Evolutionary conservation across 1,139 yeast genomes (phyloP).

Genomic region (Arxiozyma heterogenica): DNA sequence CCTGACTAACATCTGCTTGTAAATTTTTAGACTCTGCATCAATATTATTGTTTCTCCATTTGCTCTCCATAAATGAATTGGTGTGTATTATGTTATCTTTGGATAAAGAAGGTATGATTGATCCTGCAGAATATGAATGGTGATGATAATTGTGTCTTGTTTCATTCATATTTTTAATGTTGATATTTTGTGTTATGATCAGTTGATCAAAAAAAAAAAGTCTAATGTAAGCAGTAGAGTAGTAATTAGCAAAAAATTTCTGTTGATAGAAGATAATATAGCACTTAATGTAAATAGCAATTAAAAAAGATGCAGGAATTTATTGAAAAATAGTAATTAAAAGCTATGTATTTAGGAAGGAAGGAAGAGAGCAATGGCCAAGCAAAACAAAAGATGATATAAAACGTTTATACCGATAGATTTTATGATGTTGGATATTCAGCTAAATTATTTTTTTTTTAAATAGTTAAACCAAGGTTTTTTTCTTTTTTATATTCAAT

Average conservation of each 20-base stretch:
- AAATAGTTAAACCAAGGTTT: neutral
- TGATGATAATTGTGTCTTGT: neutral
- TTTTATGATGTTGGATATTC: too few species aligned
- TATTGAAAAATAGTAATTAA: too few species aligned
- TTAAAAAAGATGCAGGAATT: too few species aligned
- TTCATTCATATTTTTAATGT: neutral
- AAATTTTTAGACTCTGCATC: neutral
- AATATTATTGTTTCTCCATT: neutral
- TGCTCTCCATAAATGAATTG: neutral
- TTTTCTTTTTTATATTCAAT: too few species aligned
- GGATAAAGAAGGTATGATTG: neutral
- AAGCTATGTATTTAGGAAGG: neutral
- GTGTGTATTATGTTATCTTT: neutral
- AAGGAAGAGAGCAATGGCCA: neutral
- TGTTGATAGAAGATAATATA: neutral
- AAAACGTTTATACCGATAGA: neutral
- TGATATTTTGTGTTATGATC: too few species aligned
- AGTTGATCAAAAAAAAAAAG: neutral
- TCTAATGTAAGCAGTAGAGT: neutral
- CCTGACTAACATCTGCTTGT: neutral
- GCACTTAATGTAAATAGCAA: neutral
- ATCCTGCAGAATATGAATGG: constrained; percentile 1
- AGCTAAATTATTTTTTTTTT: neutral
- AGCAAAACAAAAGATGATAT: neutral
- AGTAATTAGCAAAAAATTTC: neutral